Conservation (phyloP, 805 yeast species). For the Nakazawaea wyomingensis region DNA sequence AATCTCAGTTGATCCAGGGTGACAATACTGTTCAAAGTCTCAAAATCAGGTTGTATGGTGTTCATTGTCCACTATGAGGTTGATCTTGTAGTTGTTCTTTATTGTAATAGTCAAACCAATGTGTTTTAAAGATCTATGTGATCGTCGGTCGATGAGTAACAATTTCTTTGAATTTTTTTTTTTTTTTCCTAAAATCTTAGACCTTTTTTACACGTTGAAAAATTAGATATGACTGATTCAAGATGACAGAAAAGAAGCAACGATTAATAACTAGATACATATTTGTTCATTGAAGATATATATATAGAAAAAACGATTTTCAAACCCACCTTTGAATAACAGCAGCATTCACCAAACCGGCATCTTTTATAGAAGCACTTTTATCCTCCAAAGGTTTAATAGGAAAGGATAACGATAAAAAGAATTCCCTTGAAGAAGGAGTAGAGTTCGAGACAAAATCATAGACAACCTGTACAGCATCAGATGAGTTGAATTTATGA, state of each 20-base stretch:
- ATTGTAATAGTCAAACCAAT: too few species aligned
- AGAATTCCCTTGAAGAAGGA: constrained; percentile 44
- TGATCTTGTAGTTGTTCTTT: background rate
- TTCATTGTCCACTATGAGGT: constrained; percentile 5
- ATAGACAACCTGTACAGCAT: constrained; percentile 60
- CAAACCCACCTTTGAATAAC: constrained; percentile 80
- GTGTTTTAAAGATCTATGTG: too few species aligned
- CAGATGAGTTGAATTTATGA: constrained; percentile 58
- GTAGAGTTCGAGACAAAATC: constrained; percentile 57
- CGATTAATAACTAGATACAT: background rate
- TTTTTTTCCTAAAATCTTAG: background rate
- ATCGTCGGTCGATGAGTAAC: background rate
- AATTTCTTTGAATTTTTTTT: background rate
- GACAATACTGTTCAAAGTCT: constrained; percentile 36
- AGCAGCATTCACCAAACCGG: constrained; percentile 78
- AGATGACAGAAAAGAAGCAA: background rate
- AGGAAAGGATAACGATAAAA: constrained; percentile 78
- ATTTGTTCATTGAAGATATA: background rate
- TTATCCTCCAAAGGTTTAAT: constrained; percentile 62
- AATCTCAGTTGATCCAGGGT: constrained; percentile 27
- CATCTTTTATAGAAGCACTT: constrained; percentile 57
- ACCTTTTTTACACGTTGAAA: constrained; percentile 2
- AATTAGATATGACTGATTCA: background rate
- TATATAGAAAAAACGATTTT: background rate
- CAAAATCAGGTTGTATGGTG: constrained; percentile 46